These are phyloP conservation scores for Trichosporon coremiiforme DNA, from an alignment of 1,284 basidiomycete genomes.

Conservation along the genomic window DNA sequence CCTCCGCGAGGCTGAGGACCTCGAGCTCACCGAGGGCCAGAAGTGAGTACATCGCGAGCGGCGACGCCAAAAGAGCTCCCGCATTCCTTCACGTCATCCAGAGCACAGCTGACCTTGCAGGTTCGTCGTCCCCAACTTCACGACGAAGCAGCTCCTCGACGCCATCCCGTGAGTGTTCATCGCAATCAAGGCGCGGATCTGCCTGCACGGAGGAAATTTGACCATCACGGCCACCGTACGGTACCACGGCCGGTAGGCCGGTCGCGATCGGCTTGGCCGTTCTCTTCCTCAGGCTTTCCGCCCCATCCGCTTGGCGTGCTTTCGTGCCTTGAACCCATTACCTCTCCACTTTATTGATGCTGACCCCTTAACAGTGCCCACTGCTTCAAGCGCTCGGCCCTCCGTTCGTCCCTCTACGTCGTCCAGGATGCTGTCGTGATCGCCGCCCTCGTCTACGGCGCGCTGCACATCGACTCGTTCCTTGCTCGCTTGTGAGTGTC, in stretches of 20 bases:
- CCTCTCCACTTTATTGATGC: slow-evolving; percentile 44
- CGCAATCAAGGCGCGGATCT: not conserved
- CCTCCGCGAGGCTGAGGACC: slow-evolving; percentile 51
- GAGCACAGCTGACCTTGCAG: slow-evolving; percentile 30
- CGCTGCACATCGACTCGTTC: slow-evolving; percentile 67
- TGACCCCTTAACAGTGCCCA: slow-evolving; percentile 64
- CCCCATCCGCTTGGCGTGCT: not conserved
- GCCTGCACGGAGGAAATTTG: slow-evolving; percentile 9
- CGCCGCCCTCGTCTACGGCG: slow-evolving; percentile 68
- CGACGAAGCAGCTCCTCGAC: slow-evolving; percentile 65
- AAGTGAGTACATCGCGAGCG: slow-evolving; percentile 39
- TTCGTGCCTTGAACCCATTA: slow-evolving; percentile 11
- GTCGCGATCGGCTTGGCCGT: not conserved
- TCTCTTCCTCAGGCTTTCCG: slow-evolving; percentile 10
- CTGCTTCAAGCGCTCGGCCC: slow-evolving; percentile 88
- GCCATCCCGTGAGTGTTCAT: slow-evolving; percentile 72
- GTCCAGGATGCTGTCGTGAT: slow-evolving; percentile 76
- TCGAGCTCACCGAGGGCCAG: slow-evolving; percentile 51
- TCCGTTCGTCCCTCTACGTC: slow-evolving; percentile 81
- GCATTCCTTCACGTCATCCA: not conserved
- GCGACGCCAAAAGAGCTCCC: not conserved
- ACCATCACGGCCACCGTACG: slow-evolving; percentile 1
- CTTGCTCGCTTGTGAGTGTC: slow-evolving; percentile 46
- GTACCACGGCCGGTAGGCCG: not conserved
- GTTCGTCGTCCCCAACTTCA: slow-evolving; percentile 56